Conservation (phyloP, 768 basidiomycete genomes). For the Kondoa malvinella region DNA sequence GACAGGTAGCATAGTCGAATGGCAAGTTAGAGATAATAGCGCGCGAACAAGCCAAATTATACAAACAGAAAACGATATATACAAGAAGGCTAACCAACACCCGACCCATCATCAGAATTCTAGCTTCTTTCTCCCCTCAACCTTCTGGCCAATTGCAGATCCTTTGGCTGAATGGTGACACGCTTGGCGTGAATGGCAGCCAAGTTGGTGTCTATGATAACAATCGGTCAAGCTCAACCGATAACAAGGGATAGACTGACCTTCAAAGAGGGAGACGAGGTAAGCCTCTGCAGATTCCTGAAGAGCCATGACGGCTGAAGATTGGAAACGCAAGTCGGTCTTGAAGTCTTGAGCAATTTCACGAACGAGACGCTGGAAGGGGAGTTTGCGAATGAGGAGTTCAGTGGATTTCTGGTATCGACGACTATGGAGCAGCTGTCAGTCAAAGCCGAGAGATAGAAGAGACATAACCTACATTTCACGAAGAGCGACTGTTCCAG, state of each 20-base stretch:
- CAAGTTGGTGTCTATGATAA: slow-evolving; percentile 38
- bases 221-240: slow-evolving; percentile 42
- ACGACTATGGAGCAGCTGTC: slow-evolving; percentile 63
- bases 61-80: neutral
- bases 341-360: slow-evolving; percentile 96
- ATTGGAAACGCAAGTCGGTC: slow-evolving; percentile 90
- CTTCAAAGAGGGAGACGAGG: slow-evolving; percentile 46
- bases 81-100: neutral
- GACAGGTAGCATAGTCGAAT: too few species aligned
- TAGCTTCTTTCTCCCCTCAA: slow-evolving; percentile 35
- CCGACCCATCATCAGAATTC: neutral
- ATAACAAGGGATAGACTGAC: slow-evolving; percentile 42
- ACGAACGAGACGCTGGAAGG: slow-evolving; percentile 94
- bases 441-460: slow-evolving; percentile 90
- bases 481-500: slow-evolving; percentile 91
- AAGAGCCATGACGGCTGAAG: slow-evolving; percentile 50
- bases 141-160: slow-evolving; percentile 39
- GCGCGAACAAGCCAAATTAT: too few species aligned
- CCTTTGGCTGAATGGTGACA: slow-evolving; percentile 52
- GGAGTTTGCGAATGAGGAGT: neutral
- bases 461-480: slow-evolving; percentile 98
- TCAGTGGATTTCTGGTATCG: slow-evolving; percentile 29
- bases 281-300: slow-evolving; percentile 52
- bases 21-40: too few species aligned
- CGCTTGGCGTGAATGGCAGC: slow-evolving; percentile 39